phyloP scores from a whole-genome alignment of 305 asterid species.

The Solanum hybrid region DNA sequence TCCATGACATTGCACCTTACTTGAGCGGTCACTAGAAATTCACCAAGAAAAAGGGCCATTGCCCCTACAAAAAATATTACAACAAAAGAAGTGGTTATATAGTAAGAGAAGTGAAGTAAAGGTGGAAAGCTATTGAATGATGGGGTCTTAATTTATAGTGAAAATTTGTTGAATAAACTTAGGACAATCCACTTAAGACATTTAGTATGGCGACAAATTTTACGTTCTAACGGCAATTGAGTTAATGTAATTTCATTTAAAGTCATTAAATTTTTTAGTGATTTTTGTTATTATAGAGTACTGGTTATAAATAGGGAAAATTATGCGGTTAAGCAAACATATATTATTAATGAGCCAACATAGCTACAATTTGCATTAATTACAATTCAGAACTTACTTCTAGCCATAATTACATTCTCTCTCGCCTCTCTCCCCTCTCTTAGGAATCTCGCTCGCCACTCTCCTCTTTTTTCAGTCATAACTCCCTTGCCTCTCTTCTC shows the following conservation, averaged over 20 bases:
- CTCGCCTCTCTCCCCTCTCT: neutral
- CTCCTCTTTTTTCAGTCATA: too few relatives aligned
- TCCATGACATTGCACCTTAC: neutral
- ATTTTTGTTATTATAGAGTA: neutral
- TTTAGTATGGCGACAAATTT: too few relatives aligned
- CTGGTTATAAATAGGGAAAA: too few relatives aligned
- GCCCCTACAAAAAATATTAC: neutral
- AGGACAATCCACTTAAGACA: neutral
- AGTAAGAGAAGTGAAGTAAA: neutral
- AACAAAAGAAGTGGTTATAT: neutral
- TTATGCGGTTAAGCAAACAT: too few relatives aligned
- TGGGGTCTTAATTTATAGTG: neutral
- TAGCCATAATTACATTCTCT: neutral
- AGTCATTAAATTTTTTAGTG: neutral
- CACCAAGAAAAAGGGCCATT: neutral
- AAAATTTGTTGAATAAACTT: neutral
- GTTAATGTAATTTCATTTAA: neutral
- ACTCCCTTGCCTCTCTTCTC: too few relatives aligned
- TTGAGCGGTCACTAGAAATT: neutral
- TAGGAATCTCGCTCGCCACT: too few relatives aligned
- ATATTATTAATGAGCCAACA: too few relatives aligned
- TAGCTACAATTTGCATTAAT: too few relatives aligned
- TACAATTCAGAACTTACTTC: too few relatives aligned
- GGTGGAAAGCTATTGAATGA: neutral
- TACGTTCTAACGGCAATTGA: neutral